These are phyloP conservation scores for Xylariaceae sp. DNA, from an alignment of 2,329 filamentous ascomycete genomes.

Conservation along the genomic window DNA sequence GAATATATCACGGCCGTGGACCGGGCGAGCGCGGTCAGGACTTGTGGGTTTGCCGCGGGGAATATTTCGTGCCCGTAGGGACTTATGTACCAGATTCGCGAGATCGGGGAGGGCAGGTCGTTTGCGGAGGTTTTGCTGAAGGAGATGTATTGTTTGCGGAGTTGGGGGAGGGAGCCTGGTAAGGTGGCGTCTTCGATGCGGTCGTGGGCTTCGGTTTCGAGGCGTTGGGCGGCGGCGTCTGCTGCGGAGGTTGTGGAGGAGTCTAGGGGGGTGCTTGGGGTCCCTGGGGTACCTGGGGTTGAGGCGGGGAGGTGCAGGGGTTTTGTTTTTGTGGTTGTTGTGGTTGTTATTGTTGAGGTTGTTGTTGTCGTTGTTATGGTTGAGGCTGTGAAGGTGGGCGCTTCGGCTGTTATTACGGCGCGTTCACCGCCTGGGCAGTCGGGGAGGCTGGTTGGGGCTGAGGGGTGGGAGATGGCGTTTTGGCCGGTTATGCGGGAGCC, in stretches of 20 bases:
- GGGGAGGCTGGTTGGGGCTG: conserved; percentile 53
- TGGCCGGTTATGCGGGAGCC: conserved; percentile 80
- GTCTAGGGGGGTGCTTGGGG: conserved; percentile 12
- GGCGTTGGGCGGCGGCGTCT: conserved; percentile 27
- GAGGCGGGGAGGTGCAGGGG: not conserved
- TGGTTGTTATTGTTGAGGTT: not conserved
- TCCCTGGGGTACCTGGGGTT: no score
- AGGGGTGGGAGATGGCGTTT: conserved; percentile 86
- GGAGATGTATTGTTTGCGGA: conserved; percentile 73
- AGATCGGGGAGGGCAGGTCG: conserved; percentile 71
- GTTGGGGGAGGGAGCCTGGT: conserved; percentile 71
- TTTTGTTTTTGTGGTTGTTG: not conserved
- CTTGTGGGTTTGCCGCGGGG: conserved; percentile 75
- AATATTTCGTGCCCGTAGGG: conserved; percentile 96
- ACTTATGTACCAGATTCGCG: conserved; percentile 93
- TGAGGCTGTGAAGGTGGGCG: not conserved
- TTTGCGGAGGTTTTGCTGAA: conserved; percentile 62
- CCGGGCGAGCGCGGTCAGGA: conserved; percentile 60
- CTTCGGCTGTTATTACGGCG: conserved; percentile 14
- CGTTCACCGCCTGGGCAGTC: conserved; percentile 21
- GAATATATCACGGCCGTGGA: conserved; percentile 76
- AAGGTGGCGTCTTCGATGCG: conserved; percentile 73
- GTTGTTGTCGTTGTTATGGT: not conserved
- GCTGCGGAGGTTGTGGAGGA: not conserved
- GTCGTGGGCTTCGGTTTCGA: conserved; percentile 52